phyloP scores from a whole-genome alignment of 805 yeast genomes.

The Ogataea pini region DNA sequence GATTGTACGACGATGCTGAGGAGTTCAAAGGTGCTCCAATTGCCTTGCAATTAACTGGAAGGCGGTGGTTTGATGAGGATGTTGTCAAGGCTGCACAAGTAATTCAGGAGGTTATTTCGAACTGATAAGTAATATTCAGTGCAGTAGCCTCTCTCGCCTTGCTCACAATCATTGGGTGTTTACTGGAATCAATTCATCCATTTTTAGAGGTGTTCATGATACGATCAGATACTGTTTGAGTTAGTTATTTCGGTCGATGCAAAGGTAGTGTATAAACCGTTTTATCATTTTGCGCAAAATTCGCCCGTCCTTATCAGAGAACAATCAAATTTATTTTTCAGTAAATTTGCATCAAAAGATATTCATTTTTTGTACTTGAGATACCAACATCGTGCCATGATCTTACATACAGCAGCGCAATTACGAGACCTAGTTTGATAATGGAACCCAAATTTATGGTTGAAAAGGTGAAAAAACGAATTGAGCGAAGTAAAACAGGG shows the following conservation, averaged over 20 bases:
- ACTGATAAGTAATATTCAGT: neutral
- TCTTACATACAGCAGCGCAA: too few relatives aligned
- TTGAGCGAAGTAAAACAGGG: conserved; percentile 21
- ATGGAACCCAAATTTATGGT: neutral
- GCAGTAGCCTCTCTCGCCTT: too few relatives aligned
- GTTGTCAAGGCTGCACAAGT: conserved; percentile 46
- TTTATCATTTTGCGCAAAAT: neutral
- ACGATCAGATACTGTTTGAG: too few relatives aligned
- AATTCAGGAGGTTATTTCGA: conserved; percentile 34
- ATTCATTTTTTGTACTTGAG: neutral
- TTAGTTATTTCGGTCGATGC: too few relatives aligned
- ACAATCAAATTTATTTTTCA: neutral
- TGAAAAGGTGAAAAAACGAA: neutral
- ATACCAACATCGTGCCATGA: too few relatives aligned
- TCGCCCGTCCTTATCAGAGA: neutral
- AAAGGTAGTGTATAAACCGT: neutral
- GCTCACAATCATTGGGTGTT: too few relatives aligned
- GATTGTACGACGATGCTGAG: conserved; percentile 35
- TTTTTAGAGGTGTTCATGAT: too few relatives aligned
- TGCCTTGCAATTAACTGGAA: conserved; percentile 51
- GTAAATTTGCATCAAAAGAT: neutral
- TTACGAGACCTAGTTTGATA: too few relatives aligned
- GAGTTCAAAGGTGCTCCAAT: conserved; percentile 49
- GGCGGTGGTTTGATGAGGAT: conserved; percentile 51
- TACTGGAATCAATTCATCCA: too few relatives aligned